Conservation (phyloP, 345 rosid species). For the Eucalyptus pauciflora region DNA sequence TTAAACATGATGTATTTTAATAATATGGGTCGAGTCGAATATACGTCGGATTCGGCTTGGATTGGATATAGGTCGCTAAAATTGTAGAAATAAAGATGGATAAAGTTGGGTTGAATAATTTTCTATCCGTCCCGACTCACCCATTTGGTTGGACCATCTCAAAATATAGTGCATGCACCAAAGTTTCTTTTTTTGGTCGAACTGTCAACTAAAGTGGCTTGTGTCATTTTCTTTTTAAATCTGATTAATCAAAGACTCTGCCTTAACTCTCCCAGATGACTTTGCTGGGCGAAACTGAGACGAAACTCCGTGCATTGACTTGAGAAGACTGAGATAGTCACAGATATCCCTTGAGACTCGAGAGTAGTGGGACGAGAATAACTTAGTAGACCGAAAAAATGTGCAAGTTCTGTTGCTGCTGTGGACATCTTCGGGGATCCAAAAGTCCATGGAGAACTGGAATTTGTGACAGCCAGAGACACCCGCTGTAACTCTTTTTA, state of each 20-base stretch:
- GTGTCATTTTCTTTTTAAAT: neutral
- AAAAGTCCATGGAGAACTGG: neutral
- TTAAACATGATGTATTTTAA: no score
- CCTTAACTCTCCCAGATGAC: neutral
- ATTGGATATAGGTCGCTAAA: neutral
- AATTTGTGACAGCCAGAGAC: neutral
- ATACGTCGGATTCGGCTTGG: rapidly evolving
- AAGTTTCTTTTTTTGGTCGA: no score
- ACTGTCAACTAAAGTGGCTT: neutral
- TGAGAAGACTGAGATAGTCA: neutral
- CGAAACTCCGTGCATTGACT: neutral
- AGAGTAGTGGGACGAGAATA: neutral
- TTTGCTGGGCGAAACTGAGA: neutral
- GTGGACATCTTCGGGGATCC: neutral
- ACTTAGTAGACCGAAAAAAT: neutral
- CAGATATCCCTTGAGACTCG: neutral
- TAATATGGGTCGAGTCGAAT: neutral
- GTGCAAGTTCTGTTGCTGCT: neutral
- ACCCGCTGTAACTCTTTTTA: neutral
- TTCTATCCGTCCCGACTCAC: rapidly evolving
- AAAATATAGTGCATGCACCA: no score
- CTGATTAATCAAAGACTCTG: neutral
- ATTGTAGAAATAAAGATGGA: neutral
- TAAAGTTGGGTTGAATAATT: neutral
- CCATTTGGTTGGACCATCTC: neutral